phyloP scores from a whole-genome alignment of 148 eudicot species.

The Spergularia marina region DNA sequence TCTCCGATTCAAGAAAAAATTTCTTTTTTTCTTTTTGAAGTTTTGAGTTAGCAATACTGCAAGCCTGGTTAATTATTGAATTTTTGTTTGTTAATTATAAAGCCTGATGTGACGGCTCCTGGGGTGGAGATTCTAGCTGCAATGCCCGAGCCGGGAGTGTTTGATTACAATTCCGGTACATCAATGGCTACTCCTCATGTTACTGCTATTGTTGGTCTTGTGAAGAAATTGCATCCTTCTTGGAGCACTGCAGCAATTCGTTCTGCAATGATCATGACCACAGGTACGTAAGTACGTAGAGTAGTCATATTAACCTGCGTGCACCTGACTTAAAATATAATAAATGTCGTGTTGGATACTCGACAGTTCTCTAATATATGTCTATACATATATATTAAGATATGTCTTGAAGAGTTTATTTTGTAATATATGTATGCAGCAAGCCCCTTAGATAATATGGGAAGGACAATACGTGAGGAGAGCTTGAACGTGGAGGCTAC shows the following conservation, averaged over 20 bases:
- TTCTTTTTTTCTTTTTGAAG: too few species aligned
- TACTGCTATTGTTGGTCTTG: not conserved
- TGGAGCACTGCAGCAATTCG: not conserved
- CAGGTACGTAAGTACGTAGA: not conserved
- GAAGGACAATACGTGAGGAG: constrained; percentile 1
- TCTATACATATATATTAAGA: too few species aligned
- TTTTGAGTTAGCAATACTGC: too few species aligned
- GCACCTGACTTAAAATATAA: too few species aligned
- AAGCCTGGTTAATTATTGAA: too few species aligned
- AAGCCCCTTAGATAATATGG: constrained; percentile 7
- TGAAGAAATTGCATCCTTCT: not conserved
- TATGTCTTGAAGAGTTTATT: too few species aligned
- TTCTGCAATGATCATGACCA: not conserved
- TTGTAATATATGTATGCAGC: not conserved
- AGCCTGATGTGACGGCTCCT: not conserved
- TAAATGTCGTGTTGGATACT: too few species aligned
- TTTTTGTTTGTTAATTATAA: not conserved
- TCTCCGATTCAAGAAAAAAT: too few species aligned
- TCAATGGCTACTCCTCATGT: not conserved
- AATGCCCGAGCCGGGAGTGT: not conserved
- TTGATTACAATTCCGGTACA: not conserved
- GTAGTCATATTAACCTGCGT: too few species aligned
- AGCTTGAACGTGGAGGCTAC: not conserved
- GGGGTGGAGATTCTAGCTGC: not conserved
- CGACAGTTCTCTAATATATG: too few species aligned